Evolutionary conservation across 441 rosid genomes (phyloP).

Genomic region (Pelargonium myrrhifolium): DNA sequence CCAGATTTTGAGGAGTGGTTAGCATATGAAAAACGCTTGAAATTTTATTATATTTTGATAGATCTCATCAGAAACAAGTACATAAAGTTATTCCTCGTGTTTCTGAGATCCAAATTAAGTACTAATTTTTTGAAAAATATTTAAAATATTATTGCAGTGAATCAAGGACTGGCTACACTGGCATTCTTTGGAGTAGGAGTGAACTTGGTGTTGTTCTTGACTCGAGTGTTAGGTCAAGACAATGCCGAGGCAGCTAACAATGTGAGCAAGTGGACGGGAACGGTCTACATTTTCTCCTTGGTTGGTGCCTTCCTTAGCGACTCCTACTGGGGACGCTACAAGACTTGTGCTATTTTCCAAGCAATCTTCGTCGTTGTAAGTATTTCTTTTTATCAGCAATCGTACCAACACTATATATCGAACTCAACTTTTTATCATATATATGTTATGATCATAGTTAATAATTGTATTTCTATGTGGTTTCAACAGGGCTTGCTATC

Average conservation of each 20-base stretch:
- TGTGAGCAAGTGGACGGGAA: slow-evolving; percentile 30
- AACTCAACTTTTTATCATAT: too few species aligned
- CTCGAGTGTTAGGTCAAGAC: slow-evolving; percentile 77
- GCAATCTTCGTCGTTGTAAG: slow-evolving; percentile 84
- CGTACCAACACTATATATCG: too few species aligned
- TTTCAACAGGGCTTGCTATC: slow-evolving; percentile 58
- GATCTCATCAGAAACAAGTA: background rate
- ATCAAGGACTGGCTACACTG: slow-evolving; percentile 90
- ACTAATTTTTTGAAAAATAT: too few species aligned
- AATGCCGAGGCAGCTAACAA: slow-evolving; percentile 95
- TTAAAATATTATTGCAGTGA: slow-evolving; percentile 36
- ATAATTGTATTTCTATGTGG: background rate
- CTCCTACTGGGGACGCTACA: slow-evolving; percentile 73
- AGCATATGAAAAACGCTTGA: too few species aligned
- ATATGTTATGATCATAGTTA: too few species aligned
- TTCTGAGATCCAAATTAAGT: background rate
- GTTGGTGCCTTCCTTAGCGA: slow-evolving; percentile 62
- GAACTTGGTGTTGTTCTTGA: slow-evolving; percentile 84
- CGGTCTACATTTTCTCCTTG: slow-evolving; percentile 90
- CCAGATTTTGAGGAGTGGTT: too few species aligned
- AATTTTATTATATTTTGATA: too few species aligned
- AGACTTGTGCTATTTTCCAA: slow-evolving; percentile 93
- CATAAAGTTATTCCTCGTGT: background rate
- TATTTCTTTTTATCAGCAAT: too few species aligned
- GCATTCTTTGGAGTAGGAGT: slow-evolving; percentile 99